Conservation (phyloP, 2,329 filamentous ascomycete genomes). For the Ophiostoma perfectum region DNA sequence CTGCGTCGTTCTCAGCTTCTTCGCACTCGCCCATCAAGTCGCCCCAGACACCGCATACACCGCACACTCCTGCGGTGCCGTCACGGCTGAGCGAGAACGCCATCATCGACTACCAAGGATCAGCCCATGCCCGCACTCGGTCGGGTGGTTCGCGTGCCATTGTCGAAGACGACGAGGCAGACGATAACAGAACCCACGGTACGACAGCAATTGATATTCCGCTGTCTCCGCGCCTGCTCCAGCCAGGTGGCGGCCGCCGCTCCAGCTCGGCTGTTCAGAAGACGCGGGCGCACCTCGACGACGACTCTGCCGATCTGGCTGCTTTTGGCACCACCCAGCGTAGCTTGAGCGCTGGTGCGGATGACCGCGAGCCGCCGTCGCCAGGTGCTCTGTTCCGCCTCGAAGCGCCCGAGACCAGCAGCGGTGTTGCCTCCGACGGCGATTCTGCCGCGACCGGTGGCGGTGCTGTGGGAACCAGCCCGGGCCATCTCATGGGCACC, state of each 20-base stretch:
- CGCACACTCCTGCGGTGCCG: constrained; percentile 89
- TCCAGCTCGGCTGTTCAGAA: constrained; percentile 66
- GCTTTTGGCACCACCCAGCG: constrained; percentile 55
- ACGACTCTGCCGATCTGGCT: constrained; percentile 54
- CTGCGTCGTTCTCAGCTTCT: constrained; percentile 74
- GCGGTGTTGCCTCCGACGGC: not conserved
- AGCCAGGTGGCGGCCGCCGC: constrained; percentile 46
- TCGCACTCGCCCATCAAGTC: constrained; percentile 82
- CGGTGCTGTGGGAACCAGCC: not conserved
- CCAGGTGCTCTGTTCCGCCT: constrained; percentile 42
- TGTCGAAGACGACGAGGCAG: constrained; percentile 29
- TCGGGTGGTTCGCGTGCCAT: not conserved
- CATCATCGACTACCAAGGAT: constrained; percentile 60
- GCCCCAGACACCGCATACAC: constrained; percentile 85
- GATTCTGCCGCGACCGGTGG: not conserved
- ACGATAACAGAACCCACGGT: constrained; percentile 42
- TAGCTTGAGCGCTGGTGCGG: constrained; percentile 62
- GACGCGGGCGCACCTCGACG: constrained; percentile 47
- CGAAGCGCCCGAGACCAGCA: constrained; percentile 33
- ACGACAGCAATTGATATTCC: constrained; percentile 69
- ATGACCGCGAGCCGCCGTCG: constrained; percentile 47
- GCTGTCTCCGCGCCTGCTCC: constrained; percentile 56
- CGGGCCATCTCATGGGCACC: not conserved
- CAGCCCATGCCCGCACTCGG: not conserved
- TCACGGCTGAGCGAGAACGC: constrained; percentile 90